phyloP scores from a whole-genome alignment of 176 grass and related monocot species.

The Hsuehochloa calcarea region DNA sequence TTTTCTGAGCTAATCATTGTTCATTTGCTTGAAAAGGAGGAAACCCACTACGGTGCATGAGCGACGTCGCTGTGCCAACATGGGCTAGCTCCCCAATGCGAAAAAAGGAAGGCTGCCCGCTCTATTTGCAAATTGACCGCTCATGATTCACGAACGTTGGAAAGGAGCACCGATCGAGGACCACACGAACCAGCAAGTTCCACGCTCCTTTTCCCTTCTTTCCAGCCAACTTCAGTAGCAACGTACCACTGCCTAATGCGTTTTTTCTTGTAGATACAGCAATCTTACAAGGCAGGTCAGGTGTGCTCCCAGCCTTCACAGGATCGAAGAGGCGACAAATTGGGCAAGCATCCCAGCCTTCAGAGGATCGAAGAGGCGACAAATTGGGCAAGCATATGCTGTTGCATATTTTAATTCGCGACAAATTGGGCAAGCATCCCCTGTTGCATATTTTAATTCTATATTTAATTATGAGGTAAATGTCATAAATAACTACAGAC shows the following conservation, averaged over 20 bases:
- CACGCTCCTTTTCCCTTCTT: neutral
- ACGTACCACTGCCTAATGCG: neutral
- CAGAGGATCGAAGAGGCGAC: neutral
- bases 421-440: too few relatives aligned
- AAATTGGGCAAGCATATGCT: too few relatives aligned
- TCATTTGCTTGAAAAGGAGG: slow-evolving; percentile 54
- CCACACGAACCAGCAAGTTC: neutral
- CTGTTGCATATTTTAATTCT: too few relatives aligned
- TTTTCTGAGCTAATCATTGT: slow-evolving; percentile 36
- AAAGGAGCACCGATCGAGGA: slow-evolving; percentile 15
- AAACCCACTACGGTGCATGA: slow-evolving; percentile 40
- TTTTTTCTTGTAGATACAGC: slow-evolving; percentile 28
- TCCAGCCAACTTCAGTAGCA: neutral
- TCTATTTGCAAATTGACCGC: slow-evolving; percentile 22
- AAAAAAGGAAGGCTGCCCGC: neutral
- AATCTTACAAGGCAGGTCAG: neutral
- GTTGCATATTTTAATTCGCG: too few relatives aligned
- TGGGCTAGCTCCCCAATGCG: neutral
- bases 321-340: neutral
- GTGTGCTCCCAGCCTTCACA: neutral
- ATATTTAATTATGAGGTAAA: too few relatives aligned
- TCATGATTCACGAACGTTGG: slow-evolving; percentile 13
- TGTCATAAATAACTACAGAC: too few relatives aligned
- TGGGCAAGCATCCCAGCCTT: neutral
- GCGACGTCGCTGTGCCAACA: slow-evolving; percentile 10